Percentiles rank a stretch among this genome's conserved stretches.
Conservation (phyloP, 1,284 basidiomycete species). For the Farysia itapuensis region DNA sequence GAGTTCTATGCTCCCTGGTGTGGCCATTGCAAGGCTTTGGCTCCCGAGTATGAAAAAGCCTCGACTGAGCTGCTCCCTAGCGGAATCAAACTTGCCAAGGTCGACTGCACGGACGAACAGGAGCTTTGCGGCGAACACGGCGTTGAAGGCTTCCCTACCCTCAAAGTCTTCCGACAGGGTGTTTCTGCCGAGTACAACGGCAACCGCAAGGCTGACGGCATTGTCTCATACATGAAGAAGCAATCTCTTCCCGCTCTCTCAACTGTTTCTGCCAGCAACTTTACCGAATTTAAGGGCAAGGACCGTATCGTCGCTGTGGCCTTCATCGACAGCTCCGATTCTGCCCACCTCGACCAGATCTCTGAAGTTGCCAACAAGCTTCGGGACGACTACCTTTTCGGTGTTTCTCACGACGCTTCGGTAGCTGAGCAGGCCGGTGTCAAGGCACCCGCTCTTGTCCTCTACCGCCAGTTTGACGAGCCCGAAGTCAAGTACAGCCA, state of each 20-base stretch:
- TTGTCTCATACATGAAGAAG: conserved; percentile 97
- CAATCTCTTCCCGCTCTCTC: conserved; percentile 95
- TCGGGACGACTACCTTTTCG: conserved; percentile 92
- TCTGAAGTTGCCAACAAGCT: conserved; percentile 77
- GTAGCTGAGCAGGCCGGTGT: conserved; percentile 73
- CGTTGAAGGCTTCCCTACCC: conserved; percentile 85
- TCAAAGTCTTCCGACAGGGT: conserved; percentile 91
- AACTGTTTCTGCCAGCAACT: conserved; percentile 72
- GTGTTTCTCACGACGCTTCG: conserved; percentile 67
- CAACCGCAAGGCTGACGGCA: conserved; percentile 91
- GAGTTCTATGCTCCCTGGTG: conserved; percentile 95
- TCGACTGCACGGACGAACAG: conserved; percentile 67
- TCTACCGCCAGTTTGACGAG: conserved; percentile 93
- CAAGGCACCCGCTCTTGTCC: conserved; percentile 77
- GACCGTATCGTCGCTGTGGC: conserved; percentile 91
- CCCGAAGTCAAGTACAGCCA: conserved; percentile 66
- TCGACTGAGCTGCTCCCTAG: conserved; percentile 85
- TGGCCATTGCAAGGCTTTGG: conserved; percentile 72
- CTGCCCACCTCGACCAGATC: conserved; percentile 68
- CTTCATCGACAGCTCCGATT: conserved; percentile 73
- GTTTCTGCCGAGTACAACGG: conserved; percentile 74
- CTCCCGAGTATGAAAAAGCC: conserved; percentile 83
- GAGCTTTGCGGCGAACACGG: conserved; percentile 65
- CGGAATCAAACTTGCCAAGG: conserved; percentile 86
- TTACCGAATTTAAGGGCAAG: conserved; percentile 80